phyloP scores from a whole-genome alignment of 139 green algal genomes.

The Desmodesmus armatus region DNA sequence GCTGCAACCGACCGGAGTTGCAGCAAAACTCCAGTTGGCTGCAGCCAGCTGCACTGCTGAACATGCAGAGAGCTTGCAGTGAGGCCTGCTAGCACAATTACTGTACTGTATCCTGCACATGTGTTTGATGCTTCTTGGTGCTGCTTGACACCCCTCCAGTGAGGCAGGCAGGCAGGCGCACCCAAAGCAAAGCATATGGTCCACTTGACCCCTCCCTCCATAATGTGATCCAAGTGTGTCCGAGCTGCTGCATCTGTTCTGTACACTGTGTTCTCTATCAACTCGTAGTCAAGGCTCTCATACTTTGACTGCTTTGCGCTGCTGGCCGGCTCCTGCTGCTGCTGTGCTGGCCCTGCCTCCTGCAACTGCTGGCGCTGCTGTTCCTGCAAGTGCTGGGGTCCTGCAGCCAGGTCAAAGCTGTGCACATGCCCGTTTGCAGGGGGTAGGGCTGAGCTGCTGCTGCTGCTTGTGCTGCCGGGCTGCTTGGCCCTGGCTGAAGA shows the following conservation, averaged over 20 bases:
- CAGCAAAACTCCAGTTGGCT: no score
- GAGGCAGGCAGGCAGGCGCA: neutral
- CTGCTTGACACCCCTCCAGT: neutral
- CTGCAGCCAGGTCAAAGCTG: neutral
- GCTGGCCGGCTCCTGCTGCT: neutral
- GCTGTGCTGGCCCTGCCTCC: no score
- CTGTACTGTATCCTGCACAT: no score
- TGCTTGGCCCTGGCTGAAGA: neutral
- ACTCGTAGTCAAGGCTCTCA: conserved; percentile 74
- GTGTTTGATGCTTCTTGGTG: no score
- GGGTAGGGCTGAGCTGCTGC: neutral
- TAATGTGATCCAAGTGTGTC: conserved; percentile 54
- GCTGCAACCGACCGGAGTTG: no score
- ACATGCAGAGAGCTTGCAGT: no score
- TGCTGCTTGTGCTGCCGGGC: neutral
- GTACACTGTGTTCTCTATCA: conserved; percentile 70
- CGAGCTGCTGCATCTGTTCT: conserved; percentile 56
- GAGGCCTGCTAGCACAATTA: no score
- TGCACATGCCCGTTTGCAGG: neutral
- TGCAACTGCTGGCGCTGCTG: no score
- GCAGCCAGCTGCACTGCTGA: neutral
- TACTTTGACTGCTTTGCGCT: conserved; percentile 31
- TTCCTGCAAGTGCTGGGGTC: neutral
- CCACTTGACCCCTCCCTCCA: conserved; percentile 60
- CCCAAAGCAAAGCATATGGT: conserved; percentile 66